Conservation (phyloP, 768 basidiomycete species). For the Boletus bicolor region DNA sequence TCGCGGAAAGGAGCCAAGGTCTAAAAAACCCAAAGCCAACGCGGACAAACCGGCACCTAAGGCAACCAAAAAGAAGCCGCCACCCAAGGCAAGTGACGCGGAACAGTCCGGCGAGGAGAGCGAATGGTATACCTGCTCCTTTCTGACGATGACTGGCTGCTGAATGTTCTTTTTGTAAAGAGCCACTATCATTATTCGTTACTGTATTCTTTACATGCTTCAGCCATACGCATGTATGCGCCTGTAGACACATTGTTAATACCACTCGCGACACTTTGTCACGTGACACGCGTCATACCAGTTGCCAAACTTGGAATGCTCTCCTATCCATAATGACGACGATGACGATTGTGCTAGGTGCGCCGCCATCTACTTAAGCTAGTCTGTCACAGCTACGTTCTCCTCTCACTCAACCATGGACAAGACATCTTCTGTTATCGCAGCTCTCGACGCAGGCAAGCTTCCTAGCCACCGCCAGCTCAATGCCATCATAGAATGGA, state of each 20-base stretch:
- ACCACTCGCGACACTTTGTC: neutral
- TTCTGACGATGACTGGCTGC: neutral
- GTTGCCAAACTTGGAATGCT: neutral
- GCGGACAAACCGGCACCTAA: slow-evolving; percentile 4
- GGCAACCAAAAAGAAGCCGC: slow-evolving; percentile 12
- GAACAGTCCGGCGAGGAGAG: slow-evolving; percentile 25
- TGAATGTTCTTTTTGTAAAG: slow-evolving; percentile 2
- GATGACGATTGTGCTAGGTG: neutral
- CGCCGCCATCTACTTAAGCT: neutral
- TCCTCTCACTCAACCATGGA: slow-evolving; percentile 46
- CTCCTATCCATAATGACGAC: slow-evolving; percentile 22
- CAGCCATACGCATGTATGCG: slow-evolving; percentile 10
- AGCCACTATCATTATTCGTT: slow-evolving; percentile 6
- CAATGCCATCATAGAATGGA: slow-evolving; percentile 50
- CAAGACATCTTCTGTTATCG: slow-evolving; percentile 55
- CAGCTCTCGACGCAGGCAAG: slow-evolving; percentile 70
- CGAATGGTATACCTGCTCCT: slow-evolving; percentile 9
- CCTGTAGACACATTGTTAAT: neutral
- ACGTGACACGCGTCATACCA: slow-evolving; percentile 18
- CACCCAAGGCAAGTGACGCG: slow-evolving; percentile 17
- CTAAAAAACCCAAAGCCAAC: slow-evolving; percentile 44
- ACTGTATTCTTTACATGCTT: slow-evolving; percentile 7
- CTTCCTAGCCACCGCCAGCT: slow-evolving; percentile 61
- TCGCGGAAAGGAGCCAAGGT: slow-evolving; percentile 49
- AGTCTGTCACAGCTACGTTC: neutral